Evolutionary conservation across 495 filamentous ascomycete species (phyloP).

Genomic region (Letharia columbiana): DNA sequence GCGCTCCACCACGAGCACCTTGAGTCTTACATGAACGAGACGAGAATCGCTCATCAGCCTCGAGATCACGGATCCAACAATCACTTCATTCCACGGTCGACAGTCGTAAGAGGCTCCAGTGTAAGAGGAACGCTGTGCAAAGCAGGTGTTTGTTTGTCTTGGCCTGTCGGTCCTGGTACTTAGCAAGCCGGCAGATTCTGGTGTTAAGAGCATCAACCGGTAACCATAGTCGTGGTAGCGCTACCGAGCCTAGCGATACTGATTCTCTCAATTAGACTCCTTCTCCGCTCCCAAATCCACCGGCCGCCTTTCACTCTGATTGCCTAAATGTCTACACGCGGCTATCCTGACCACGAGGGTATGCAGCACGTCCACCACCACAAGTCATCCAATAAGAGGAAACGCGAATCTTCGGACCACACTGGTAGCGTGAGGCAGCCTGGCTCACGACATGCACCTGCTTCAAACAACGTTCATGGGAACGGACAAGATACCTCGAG

Average conservation of each 20-base stretch:
- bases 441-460: slow-evolving; percentile 12
- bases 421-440: slow-evolving; percentile 14
- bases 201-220: background rate
- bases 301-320: background rate
- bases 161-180: background rate
- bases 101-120: background rate
- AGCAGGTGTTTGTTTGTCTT: background rate
- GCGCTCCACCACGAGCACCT: background rate
- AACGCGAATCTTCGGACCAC: slow-evolving; percentile 20
- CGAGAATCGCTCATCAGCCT: background rate
- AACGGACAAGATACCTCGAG: slow-evolving; percentile 12
- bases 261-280: background rate
- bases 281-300: background rate
- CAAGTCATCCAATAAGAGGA: slow-evolving; percentile 25
- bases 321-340: slow-evolving; percentile 10
- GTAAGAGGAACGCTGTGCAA: background rate
- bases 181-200: background rate
- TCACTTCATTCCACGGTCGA: background rate
- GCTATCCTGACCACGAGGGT: slow-evolving; percentile 11
- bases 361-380: slow-evolving; percentile 10
- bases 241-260: background rate
- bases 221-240: background rate
- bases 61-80: background rate
- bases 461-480: slow-evolving; percentile 20
- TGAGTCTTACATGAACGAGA: background rate